Evolutionary conservation across 2,329 filamentous ascomycete species (phyloP).

Genomic region (Xylaria sp.): DNA sequence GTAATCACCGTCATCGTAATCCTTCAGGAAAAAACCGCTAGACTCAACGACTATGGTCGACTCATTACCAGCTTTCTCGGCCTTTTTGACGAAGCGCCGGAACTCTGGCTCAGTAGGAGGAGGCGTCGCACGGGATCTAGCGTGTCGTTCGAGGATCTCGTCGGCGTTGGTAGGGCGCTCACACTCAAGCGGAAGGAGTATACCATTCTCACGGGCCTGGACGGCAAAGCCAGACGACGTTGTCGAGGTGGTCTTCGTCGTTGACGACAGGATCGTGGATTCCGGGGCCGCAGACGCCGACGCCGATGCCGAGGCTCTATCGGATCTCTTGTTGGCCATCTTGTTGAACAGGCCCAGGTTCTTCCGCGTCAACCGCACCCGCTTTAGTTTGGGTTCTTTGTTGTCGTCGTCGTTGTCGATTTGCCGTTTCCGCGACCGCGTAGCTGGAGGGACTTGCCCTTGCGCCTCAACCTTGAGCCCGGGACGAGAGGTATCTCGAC

Average conservation of each 20-base stretch:
- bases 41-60: too few relatives aligned
- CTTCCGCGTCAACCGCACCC: conserved; percentile 11
- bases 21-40: too few relatives aligned
- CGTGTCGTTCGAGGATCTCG: too few relatives aligned
- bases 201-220: too few relatives aligned
- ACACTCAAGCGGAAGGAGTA: too few relatives aligned
- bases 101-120: too few relatives aligned
- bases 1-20: too few relatives aligned
- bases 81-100: too few relatives aligned
- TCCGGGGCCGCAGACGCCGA: background rate
- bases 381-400: background rate
- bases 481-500: background rate
- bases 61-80: too few relatives aligned
- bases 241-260: background rate
- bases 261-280: background rate
- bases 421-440: background rate
- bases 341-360: conserved; percentile 12
- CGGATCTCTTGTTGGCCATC: background rate
- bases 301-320: background rate
- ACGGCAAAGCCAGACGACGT: conserved; percentile 6
- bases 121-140: too few relatives aligned
- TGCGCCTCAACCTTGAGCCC: background rate
- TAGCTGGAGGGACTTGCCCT: conserved; percentile 1
- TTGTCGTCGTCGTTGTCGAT: conserved; percentile 7
- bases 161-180: too few relatives aligned